Evolutionary conservation across 2,329 filamentous ascomycete genomes (phyloP).

Genomic region (Microsporum ferrugineum): DNA sequence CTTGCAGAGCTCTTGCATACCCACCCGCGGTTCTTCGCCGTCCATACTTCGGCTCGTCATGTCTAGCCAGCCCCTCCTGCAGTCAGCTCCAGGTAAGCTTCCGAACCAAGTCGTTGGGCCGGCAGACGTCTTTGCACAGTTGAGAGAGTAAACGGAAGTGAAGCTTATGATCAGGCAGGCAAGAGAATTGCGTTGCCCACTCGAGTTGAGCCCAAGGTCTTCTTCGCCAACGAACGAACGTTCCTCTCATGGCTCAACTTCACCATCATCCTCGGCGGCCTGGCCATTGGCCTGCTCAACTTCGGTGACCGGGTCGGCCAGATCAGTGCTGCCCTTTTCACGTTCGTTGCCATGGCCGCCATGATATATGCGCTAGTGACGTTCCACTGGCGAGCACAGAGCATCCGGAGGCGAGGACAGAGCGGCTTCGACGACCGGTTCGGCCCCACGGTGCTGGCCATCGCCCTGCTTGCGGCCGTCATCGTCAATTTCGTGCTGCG

Average conservation of each 20-base stretch:
- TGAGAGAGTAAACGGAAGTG: neutral
- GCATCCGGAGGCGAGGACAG: conserved; percentile 80
- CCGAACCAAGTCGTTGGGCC: conserved; percentile 5
- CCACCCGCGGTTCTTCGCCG: neutral
- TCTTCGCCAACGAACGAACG: conserved; percentile 99
- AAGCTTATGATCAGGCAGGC: conserved; percentile 43
- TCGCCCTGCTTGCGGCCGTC: conserved; percentile 79
- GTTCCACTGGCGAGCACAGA: conserved; percentile 94
- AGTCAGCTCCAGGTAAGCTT: conserved; percentile 71
- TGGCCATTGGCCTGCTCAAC: conserved; percentile 94
- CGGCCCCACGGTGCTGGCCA: conserved; percentile 78
- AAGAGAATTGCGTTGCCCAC: conserved; percentile 97
- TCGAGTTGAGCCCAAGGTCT: conserved; percentile 97
- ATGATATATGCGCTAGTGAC: conserved; percentile 93
- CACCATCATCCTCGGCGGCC: conserved; percentile 91
- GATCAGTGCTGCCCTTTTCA: conserved; percentile 89
- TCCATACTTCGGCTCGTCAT: conserved; percentile 43
- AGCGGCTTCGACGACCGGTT: conserved; percentile 94
- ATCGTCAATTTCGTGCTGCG: conserved; percentile 89
- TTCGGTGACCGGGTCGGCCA: conserved; percentile 91
- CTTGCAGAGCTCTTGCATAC: neutral
- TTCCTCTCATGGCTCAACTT: conserved; percentile 99
- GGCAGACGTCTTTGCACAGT: neutral
- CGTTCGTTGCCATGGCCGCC: conserved; percentile 80
- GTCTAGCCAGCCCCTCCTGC: conserved; percentile 93